phyloP scores from a whole-genome alignment of 805 yeast genomes.

The Saccharomycopsis sp. region DNA sequence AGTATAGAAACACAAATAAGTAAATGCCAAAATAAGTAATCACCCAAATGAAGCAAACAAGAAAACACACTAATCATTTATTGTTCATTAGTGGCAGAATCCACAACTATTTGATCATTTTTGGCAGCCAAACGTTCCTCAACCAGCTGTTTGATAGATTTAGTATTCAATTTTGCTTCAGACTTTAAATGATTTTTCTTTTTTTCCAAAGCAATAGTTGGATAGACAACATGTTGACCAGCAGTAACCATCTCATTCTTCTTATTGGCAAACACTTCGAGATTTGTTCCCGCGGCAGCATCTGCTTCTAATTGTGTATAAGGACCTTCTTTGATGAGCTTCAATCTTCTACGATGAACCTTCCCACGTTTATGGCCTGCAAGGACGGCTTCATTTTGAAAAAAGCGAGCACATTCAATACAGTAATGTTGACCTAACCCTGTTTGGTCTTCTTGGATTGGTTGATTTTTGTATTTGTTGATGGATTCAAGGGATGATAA shows the following conservation, averaged over 20 bases:
- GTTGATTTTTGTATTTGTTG: constrained; percentile 61
- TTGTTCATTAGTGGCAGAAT: no score
- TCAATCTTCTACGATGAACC: constrained; percentile 79
- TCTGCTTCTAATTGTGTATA: constrained; percentile 83
- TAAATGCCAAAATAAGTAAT: no score
- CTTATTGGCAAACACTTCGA: constrained; percentile 26
- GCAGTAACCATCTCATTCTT: constrained; percentile 1
- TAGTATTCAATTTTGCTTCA: no score
- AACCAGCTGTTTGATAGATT: no score
- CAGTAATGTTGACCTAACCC: constrained; percentile 95
- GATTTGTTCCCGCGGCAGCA: constrained; percentile 78
- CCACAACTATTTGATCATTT: no score
- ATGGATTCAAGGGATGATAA: constrained; percentile 56
- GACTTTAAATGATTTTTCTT: neutral
- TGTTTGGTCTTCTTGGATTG: constrained; percentile 79
- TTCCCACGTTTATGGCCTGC: constrained; percentile 66
- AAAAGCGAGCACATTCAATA: constrained; percentile 87
- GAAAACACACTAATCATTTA: no score
- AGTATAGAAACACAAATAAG: no score
- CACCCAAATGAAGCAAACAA: no score
- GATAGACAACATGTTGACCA: neutral
- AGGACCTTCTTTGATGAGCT: constrained; percentile 65
- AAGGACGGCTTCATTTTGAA: constrained; percentile 65
- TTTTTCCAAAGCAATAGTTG: neutral
- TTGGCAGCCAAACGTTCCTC: no score